Percentiles rank a stretch among this genome's conserved stretches.
Evolutionary conservation across 1,139 yeast species (phyloP).

Genomic region (Debaryomycetaceae sp.): DNA sequence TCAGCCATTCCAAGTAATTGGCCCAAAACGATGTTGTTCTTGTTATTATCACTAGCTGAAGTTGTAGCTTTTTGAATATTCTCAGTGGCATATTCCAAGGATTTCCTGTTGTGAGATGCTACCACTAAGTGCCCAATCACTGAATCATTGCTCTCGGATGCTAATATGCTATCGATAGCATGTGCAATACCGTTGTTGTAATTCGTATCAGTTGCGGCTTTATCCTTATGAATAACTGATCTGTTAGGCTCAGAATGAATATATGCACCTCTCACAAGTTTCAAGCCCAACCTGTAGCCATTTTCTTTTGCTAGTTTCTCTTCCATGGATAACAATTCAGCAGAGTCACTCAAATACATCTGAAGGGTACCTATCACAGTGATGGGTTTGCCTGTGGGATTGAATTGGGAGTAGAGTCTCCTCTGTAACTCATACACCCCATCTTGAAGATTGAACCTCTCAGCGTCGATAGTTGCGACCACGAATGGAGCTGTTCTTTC

Average conservation of each 20-base stretch:
- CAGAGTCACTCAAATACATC: conserved; percentile 78
- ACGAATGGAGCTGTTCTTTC: conserved; percentile 75
- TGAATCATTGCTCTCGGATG: conserved; percentile 42
- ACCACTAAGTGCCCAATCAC: conserved; percentile 82
- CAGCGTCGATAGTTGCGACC: conserved; percentile 89
- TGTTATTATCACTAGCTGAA: conserved; percentile 30
- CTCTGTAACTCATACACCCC: conserved; percentile 93
- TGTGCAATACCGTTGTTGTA: conserved; percentile 69
- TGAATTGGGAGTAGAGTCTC: conserved; percentile 70
- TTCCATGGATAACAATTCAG: conserved; percentile 60
- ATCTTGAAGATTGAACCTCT: conserved; percentile 79
- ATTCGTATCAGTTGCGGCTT: conserved; percentile 71
- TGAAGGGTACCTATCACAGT: conserved; percentile 91
- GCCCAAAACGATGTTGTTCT: conserved; percentile 74
- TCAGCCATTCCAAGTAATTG: conserved; percentile 97
- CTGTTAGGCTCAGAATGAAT: conserved; percentile 84
- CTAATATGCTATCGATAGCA: conserved; percentile 60
- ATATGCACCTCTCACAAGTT: conserved; percentile 97
- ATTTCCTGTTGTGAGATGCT: conserved; percentile 84
- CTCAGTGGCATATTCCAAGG: conserved; percentile 70
- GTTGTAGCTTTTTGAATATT: conserved; percentile 32
- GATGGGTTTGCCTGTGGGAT: conserved; percentile 53
- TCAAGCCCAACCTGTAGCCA: conserved; percentile 76
- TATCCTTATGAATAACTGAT: conserved; percentile 67
- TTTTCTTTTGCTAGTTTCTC: conserved; percentile 59